Conservation (phyloP, 495 filamentous ascomycete genomes). For the Hypomontagnella submonticulosa region DNA sequence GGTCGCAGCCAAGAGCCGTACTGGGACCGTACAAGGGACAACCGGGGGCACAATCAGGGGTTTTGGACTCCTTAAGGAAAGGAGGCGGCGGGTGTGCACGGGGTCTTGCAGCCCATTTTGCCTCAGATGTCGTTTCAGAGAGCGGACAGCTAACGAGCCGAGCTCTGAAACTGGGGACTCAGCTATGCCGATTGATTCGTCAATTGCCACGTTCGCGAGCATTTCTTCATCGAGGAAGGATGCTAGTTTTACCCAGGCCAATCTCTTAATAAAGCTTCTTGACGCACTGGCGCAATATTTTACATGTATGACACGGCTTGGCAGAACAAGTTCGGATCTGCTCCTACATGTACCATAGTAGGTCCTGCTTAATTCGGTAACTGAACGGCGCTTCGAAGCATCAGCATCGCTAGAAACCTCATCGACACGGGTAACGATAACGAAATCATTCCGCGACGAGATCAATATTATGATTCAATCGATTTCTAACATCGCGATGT, state of each 20-base stretch:
- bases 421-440: constrained; percentile 1
- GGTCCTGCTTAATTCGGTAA: constrained; percentile 27
- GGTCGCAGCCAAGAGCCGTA: constrained; percentile 39
- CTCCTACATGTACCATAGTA: too few relatives aligned
- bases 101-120: constrained; percentile 33
- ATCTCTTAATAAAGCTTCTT: constrained; percentile 29
- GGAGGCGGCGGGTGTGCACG: constrained; percentile 29
- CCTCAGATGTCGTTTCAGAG: constrained; percentile 47
- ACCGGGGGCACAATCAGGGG: constrained; percentile 29
- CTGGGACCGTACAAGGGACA: not conserved
- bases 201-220: constrained; percentile 17
- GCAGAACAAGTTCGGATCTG: constrained; percentile 27
- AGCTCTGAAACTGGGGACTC: constrained; percentile 44
- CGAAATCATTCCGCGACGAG: not conserved
- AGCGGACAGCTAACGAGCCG: constrained; percentile 43
- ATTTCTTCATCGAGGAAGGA: not conserved
- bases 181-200: constrained; percentile 41
- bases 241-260: too few relatives aligned
- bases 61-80: constrained; percentile 19
- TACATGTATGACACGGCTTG: constrained; percentile 41
- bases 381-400: not conserved
- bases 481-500: not conserved
- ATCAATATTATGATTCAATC: not conserved
- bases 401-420: constrained; percentile 12
- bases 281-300: constrained; percentile 29